These are phyloP conservation scores for Rosa lucieae DNA, from an alignment of 306 rosid species.

Conservation along the genomic window DNA sequence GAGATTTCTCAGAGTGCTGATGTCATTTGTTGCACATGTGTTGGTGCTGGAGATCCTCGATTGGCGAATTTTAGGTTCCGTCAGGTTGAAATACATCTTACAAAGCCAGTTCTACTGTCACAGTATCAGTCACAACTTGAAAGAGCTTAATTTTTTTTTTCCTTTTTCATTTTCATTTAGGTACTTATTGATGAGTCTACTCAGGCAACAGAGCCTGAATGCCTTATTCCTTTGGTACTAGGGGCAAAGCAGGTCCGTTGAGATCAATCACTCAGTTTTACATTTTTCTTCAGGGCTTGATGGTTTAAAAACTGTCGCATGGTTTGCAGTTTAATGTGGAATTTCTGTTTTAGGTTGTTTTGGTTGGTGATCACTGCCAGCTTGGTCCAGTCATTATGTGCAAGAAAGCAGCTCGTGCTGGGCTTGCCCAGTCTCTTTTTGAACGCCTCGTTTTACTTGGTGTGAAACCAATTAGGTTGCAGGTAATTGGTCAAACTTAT, in stretches of 20 bases:
- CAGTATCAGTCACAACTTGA: conserved; percentile 7
- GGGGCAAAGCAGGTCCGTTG: conserved; percentile 93
- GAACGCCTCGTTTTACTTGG: conserved; percentile 97
- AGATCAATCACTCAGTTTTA: not conserved
- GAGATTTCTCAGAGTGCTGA: conserved; percentile 99
- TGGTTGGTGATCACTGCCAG: conserved; percentile 99
- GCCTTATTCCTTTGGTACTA: conserved; percentile 97
- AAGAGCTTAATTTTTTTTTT: conserved; percentile 19
- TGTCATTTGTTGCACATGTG: conserved; percentile 99
- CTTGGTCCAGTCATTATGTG: conserved; percentile 99
- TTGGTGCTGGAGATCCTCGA: conserved; percentile 99
- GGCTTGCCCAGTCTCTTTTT: conserved; percentile 96
- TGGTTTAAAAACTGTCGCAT: not conserved
- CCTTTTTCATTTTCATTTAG: conserved; percentile 34
- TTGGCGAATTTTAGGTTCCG: conserved; percentile 96
- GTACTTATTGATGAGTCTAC: conserved; percentile 99
- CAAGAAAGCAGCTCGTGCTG: conserved; percentile 99
- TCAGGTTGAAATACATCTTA: conserved; percentile 64
- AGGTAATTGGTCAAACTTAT: conserved; percentile 50
- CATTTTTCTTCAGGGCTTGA: not conserved
- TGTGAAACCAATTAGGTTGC: conserved; percentile 96
- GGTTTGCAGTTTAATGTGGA: conserved; percentile 11
- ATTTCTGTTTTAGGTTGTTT: conserved; percentile 68
- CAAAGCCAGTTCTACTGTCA: conserved; percentile 6
- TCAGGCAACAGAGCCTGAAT: conserved; percentile 98